Conservation (phyloP, 2,329 filamentous ascomycete species). For the Bimuria novae-zelandiae region DNA sequence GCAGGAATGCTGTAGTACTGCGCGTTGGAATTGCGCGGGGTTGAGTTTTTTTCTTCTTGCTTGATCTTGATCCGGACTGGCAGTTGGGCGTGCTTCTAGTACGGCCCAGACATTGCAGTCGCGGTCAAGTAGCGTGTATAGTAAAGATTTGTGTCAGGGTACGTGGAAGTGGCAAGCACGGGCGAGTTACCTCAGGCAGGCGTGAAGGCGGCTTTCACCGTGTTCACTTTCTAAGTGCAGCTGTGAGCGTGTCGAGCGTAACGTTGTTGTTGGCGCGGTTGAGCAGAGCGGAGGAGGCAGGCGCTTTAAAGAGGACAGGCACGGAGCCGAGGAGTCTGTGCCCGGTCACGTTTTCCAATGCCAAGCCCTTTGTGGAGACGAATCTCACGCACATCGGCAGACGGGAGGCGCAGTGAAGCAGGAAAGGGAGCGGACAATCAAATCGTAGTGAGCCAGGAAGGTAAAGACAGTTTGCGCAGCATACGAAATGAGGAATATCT, state of each 20-base stretch:
- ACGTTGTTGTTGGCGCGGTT: slow-evolving; percentile 4
- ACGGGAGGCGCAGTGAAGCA: no score
- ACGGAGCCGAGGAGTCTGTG: not conserved
- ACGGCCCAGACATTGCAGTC: not conserved
- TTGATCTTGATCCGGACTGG: not conserved
- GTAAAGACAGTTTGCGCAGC: not conserved
- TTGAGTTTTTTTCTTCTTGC: no score
- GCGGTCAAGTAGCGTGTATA: not conserved
- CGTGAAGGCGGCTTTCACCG: slow-evolving; percentile 2
- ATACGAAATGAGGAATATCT: not conserved
- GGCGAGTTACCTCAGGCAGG: not conserved
- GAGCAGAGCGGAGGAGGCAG: slow-evolving; percentile 9
- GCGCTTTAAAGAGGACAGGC: slow-evolving; percentile 6
- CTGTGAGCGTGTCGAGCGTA: slow-evolving; percentile 1
- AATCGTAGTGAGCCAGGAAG: no score
- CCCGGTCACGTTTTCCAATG: not conserved
- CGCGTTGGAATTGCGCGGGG: no score
- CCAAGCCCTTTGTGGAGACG: no score
- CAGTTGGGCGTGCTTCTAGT: not conserved
- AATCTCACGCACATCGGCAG: no score
- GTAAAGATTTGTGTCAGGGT: not conserved
- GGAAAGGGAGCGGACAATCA: no score
- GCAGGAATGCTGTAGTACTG: no score
- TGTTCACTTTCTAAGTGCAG: not conserved
- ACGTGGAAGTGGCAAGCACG: not conserved